phyloP scores from a whole-genome alignment of 2,329 filamentous ascomycete species.

The Penicillium sp. region DNA sequence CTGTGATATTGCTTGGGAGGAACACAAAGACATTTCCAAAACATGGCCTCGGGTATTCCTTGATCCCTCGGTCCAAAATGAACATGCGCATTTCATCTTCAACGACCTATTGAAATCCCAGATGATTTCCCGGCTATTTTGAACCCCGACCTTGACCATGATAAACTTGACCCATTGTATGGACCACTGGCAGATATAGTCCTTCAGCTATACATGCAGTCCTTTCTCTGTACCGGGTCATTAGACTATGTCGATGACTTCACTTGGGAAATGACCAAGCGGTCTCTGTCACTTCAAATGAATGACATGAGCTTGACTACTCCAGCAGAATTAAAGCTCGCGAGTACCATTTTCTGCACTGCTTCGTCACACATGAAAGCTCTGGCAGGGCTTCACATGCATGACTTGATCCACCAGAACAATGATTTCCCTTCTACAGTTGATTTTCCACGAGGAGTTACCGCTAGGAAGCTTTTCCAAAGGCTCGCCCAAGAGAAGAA shows the following conservation, averaged over 20 bases:
- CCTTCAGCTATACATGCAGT: not conserved
- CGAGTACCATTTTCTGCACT: not conserved
- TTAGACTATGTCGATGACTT: not conserved
- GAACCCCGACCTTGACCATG: too few relatives aligned
- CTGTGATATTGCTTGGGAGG: not conserved
- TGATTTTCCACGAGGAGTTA: not conserved
- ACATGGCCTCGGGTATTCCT: not conserved
- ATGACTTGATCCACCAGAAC: not conserved
- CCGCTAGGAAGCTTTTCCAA: not conserved
- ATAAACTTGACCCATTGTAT: not conserved
- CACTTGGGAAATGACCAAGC: not conserved
- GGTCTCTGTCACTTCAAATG: not conserved
- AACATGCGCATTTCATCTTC: not conserved
- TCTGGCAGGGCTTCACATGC: not conserved
- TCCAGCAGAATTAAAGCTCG: not conserved
- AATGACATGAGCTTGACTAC: not conserved
- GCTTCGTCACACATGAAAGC: not conserved
- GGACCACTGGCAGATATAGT: not conserved
- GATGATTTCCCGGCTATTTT: too few relatives aligned
- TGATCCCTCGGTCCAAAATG: not conserved
- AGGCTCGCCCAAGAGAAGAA: not conserved
- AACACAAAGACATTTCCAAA: not conserved
- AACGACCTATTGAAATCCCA: too few relatives aligned
- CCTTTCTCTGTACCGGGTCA: not conserved
- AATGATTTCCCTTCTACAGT: not conserved